Evolutionary conservation across 805 yeast species (phyloP).

Genomic region (Hanseniaspora jakobsenii): DNA sequence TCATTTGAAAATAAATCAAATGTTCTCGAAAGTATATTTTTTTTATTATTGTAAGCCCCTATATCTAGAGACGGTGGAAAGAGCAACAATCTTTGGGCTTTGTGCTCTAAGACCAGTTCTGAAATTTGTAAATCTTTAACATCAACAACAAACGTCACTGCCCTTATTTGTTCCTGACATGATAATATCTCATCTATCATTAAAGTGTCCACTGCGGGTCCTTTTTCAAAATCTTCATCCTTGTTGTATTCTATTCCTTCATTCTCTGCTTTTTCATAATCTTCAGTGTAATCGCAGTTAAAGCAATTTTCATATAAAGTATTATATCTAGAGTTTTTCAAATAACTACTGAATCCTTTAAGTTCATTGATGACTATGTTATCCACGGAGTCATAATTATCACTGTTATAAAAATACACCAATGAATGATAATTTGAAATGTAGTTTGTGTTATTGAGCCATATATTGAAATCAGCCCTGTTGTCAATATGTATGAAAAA

Average conservation of each 20-base stretch:
- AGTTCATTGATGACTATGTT: constrained; percentile 19
- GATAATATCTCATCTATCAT: constrained; percentile 1
- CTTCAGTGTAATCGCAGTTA: not conserved
- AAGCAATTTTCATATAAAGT: not conserved
- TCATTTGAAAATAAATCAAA: not conserved
- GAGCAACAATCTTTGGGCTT: constrained; percentile 1
- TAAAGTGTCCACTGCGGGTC: not conserved
- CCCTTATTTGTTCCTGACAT: constrained; percentile 9
- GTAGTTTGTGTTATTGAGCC: constrained; percentile 11
- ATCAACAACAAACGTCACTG: constrained; percentile 4
- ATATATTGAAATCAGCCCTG: not conserved
- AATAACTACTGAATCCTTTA: constrained; percentile 2
- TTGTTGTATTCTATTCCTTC: not conserved
- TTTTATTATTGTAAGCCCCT: constrained; percentile 1
- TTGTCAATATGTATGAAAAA: constrained; percentile 1
- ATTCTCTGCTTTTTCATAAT: not conserved
- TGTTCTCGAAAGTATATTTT: not conserved
- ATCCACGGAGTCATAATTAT: constrained; percentile 18
- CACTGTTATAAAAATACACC: constrained; percentile 6
- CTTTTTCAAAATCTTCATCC: not conserved
- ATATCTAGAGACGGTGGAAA: constrained; percentile 4
- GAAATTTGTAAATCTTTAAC: not conserved
- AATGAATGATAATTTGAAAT: constrained; percentile 4
- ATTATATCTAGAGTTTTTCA: constrained; percentile 6
- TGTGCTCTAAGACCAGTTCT: not conserved